A percentile compares a stretch with the other conserved stretches of the same genome.
These are phyloP conservation scores for Nasturtium officinale DNA, from an alignment of 345 rosid species.

Conservation along the genomic window DNA sequence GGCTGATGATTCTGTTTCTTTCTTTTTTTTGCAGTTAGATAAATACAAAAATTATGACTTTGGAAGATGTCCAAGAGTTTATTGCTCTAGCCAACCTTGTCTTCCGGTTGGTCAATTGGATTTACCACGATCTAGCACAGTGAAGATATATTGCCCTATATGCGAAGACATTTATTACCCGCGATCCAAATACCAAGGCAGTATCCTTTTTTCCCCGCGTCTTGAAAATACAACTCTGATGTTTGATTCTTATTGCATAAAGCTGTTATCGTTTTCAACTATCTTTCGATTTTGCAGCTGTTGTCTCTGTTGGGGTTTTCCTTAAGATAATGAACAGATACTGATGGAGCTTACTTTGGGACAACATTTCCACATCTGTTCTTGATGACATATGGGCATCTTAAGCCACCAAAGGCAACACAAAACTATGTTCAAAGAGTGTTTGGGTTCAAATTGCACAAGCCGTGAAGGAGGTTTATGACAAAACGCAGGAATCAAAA, in stretches of 20 bases:
- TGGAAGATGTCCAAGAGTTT: constrained; percentile 98
- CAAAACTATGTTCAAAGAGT: constrained; percentile 92
- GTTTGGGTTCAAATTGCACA: constrained; percentile 91
- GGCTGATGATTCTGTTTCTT: constrained; percentile 6
- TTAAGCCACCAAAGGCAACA: constrained; percentile 75
- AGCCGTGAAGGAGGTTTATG: constrained; percentile 42
- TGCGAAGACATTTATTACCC: constrained; percentile 93
- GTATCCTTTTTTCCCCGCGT: constrained; percentile 68
- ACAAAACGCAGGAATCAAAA: constrained; percentile 7
- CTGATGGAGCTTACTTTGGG: constrained; percentile 96
- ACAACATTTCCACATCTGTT: constrained; percentile 89
- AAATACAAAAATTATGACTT: constrained; percentile 93
- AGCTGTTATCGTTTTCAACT: not conserved
- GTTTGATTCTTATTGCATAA: not conserved
- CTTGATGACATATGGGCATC: constrained; percentile 84
- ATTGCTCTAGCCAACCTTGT: constrained; percentile 94
- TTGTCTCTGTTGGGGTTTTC: constrained; percentile 26
- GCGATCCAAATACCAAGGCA: constrained; percentile 93
- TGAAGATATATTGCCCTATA: constrained; percentile 86
- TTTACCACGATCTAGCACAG: constrained; percentile 84
- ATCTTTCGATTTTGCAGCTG: not conserved
- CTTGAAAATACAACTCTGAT: not conserved
- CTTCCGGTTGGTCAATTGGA: constrained; percentile 94
- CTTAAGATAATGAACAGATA: constrained; percentile 65
- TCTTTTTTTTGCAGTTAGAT: constrained; percentile 61